Percentiles rank a stretch among this genome's conserved stretches.
Evolutionary conservation across 352 stramenopile genomes (phyloP).

Genomic region (Globisporangium orthogonon): DNA sequence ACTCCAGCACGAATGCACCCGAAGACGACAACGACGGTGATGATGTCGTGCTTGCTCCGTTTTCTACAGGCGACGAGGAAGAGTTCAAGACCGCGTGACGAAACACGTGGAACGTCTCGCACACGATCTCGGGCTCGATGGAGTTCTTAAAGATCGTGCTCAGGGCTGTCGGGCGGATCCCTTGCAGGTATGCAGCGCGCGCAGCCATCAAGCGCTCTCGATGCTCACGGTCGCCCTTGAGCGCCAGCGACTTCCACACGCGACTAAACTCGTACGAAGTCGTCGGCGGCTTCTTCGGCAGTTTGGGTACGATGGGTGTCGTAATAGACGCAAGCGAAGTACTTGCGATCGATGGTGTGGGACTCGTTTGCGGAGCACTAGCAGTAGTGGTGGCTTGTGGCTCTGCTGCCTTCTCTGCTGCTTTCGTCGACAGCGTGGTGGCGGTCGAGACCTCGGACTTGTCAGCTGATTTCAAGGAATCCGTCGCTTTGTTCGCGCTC

Average conservation of each 20-base stretch:
- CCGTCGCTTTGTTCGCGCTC: not conserved
- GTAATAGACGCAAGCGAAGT: not conserved
- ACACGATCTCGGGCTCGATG: constrained; percentile 74
- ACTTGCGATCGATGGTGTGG: not conserved
- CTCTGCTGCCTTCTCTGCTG: not conserved
- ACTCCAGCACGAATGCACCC: constrained; percentile 25
- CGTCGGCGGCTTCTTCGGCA: constrained; percentile 54
- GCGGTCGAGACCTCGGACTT: not conserved
- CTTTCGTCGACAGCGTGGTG: not conserved
- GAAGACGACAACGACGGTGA: not conserved
- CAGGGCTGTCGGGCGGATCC: constrained; percentile 29
- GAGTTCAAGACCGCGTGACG: constrained; percentile 16
- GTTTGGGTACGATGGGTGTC: constrained; percentile 26
- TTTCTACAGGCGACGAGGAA: not conserved
- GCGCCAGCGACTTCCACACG: constrained; percentile 67
- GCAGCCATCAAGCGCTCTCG: constrained; percentile 23
- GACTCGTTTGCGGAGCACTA: no score
- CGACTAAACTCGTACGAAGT: constrained; percentile 78
- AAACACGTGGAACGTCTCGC: constrained; percentile 54
- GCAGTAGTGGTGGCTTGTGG: not conserved
- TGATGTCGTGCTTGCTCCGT: not conserved
- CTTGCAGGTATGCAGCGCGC: constrained; percentile 43
- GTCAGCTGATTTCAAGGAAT: not conserved
- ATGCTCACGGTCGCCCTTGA: constrained; percentile 29
- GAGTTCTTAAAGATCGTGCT: constrained; percentile 56